Conservation (phyloP, 139 green algal genomes). For the Closterium sp. region DNA sequence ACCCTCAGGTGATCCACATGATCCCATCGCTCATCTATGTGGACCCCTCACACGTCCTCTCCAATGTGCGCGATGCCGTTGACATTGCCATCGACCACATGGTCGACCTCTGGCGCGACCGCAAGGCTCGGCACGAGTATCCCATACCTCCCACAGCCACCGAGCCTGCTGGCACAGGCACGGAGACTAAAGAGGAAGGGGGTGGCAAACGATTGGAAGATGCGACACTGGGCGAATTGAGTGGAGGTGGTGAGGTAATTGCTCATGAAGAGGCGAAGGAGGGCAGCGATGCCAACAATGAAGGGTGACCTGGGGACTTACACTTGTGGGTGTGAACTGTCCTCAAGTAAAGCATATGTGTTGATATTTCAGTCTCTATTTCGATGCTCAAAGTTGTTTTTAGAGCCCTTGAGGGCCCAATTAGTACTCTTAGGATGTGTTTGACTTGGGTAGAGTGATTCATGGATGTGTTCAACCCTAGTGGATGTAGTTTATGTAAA, state of each 20-base stretch:
- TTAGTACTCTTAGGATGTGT: not conserved
- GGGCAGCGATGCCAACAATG: not conserved
- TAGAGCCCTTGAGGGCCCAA: not conserved
- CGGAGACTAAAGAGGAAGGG: not conserved
- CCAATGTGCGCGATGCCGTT: not conserved
- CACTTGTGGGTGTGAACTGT: not conserved
- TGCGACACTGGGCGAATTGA: not conserved
- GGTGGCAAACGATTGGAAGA: not conserved
- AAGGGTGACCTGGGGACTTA: not conserved
- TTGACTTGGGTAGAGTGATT: not conserved
- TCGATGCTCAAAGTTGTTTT: not conserved
- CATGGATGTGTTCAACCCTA: too few species aligned
- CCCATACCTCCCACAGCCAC: not conserved
- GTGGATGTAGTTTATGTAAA: too few species aligned
- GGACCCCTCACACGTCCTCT: not conserved
- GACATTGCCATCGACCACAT: not conserved
- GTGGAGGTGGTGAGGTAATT: not conserved
- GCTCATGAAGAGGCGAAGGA: not conserved
- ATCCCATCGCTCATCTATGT: not conserved
- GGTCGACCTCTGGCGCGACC: not conserved
- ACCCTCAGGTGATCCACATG: not conserved
- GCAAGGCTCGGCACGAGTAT: not conserved
- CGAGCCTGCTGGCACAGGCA: not conserved
- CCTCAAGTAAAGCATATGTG: not conserved
- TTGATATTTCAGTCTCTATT: not conserved